phyloP scores from a whole-genome alignment of 2,329 filamentous ascomycete species.

The Claviceps spartinae region DNA sequence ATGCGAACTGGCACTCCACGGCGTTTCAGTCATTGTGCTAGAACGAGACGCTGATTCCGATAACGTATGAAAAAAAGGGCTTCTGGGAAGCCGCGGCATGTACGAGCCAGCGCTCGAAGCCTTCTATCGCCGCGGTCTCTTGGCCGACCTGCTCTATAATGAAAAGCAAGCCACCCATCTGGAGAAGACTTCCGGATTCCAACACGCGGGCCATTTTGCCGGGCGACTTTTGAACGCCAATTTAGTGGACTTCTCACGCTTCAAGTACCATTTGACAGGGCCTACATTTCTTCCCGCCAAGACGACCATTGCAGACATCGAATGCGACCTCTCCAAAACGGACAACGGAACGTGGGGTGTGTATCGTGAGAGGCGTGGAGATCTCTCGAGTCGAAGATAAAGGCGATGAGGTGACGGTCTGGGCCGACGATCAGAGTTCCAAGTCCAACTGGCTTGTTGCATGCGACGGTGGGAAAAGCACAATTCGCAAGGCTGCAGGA shows the following conservation, averaged over 20 bases:
- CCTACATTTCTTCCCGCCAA: not conserved
- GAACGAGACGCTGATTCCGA: conserved; percentile 12
- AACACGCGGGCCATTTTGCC: conserved; percentile 21
- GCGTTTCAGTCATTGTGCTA: conserved; percentile 22
- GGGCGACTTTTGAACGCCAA: conserved; percentile 16
- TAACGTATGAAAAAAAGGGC: conserved; percentile 15
- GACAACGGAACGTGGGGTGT: not conserved
- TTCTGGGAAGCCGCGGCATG: conserved; percentile 18
- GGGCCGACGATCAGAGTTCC: conserved; percentile 9
- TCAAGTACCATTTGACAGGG: conserved; percentile 15
- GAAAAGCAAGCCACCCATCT: conserved; percentile 1
- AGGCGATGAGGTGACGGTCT: not conserved
- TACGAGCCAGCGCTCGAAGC: conserved; percentile 12
- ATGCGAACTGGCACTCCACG: conserved; percentile 20
- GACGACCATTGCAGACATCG: not conserved
- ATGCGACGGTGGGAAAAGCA: conserved; percentile 28
- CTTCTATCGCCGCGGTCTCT: conserved; percentile 24
- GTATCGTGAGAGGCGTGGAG: not conserved
- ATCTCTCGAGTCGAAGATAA: not conserved
- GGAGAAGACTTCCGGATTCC: conserved; percentile 10
- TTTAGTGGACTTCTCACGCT: conserved; percentile 15
- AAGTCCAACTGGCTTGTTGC: conserved; percentile 24
- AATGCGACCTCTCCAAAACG: not conserved
- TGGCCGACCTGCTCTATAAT: conserved; percentile 14
- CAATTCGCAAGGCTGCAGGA: conserved; percentile 22